Evolutionary conservation across 2,329 filamentous ascomycete genomes (phyloP).

Genomic region (Aspergillus udagawae): DNA sequence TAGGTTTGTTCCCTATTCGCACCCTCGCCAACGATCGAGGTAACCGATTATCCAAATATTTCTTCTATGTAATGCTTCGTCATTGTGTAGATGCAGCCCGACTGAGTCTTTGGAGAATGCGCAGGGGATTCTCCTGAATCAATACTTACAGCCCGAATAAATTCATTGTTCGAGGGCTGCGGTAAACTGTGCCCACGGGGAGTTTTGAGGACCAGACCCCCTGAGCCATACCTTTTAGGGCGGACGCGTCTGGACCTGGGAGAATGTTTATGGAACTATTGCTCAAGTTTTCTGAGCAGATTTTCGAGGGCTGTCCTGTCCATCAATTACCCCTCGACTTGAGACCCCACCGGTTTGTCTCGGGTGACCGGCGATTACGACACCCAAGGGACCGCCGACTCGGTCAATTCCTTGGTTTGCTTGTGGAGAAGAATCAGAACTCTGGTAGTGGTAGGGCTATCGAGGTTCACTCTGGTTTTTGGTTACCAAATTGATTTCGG

Average conservation of each 20-base stretch:
- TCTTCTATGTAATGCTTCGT: neutral
- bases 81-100: neutral
- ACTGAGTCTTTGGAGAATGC: neutral
- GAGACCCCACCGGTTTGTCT: constrained; percentile 6
- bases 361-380: neutral
- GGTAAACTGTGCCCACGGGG: neutral
- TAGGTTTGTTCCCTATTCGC: neutral
- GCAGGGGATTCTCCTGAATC: neutral
- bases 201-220: neutral
- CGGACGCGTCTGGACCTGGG: neutral
- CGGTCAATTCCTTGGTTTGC: constrained; percentile 5
- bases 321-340: neutral
- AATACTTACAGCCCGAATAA: neutral
- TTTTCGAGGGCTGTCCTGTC: neutral
- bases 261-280: neutral
- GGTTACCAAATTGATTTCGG: neutral
- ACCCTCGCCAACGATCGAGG: neutral
- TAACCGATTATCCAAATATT: neutral
- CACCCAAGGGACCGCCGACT: neutral
- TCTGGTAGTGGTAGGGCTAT: neutral
- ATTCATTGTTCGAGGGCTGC: no score
- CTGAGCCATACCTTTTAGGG: neutral
- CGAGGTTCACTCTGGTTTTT: neutral
- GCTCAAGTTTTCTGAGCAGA: neutral
- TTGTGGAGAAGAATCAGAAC: neutral